A percentile compares a stretch with the other conserved stretches of the same genome.
These are phyloP conservation scores for Eremomyces bilateralis DNA, from an alignment of 495 filamentous ascomycete species.

Conservation along the genomic window DNA sequence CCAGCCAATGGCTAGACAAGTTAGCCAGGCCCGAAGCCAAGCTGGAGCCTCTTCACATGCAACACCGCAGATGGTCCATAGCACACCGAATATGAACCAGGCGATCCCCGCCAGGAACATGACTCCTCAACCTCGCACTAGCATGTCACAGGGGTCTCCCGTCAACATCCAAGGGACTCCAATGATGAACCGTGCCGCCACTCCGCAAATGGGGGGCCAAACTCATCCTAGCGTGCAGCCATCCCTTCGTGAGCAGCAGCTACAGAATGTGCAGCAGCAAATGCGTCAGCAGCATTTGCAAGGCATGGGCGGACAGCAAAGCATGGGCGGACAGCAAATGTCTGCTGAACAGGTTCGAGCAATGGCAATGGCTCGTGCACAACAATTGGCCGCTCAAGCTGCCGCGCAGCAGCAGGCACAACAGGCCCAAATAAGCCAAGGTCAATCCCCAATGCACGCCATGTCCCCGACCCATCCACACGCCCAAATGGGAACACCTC, in stretches of 20 bases:
- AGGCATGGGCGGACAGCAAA: not conserved
- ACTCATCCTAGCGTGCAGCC: not conserved
- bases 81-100: constrained; percentile 46
- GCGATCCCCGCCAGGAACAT: constrained; percentile 28
- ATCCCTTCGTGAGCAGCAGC: not conserved
- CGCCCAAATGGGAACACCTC: not conserved
- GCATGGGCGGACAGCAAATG: not conserved
- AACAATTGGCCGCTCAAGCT: too few species aligned
- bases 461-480: not conserved
- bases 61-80: constrained; percentile 61
- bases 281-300: not conserved
- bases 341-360: not conserved
- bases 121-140: constrained; percentile 18
- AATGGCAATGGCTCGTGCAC: not conserved
- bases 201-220: not conserved
- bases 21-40: constrained; percentile 38
- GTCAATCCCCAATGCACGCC: not conserved
- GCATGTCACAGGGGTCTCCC: constrained; percentile 13
- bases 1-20: constrained; percentile 48
- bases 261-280: not conserved
- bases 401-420: not conserved
- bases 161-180: constrained; percentile 48
- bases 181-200: constrained; percentile 8
- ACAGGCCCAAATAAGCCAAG: not conserved
- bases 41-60: constrained; percentile 48